phyloP scores from a whole-genome alignment of 805 yeast species.

The Zygosaccharomyces siamensis region DNA sequence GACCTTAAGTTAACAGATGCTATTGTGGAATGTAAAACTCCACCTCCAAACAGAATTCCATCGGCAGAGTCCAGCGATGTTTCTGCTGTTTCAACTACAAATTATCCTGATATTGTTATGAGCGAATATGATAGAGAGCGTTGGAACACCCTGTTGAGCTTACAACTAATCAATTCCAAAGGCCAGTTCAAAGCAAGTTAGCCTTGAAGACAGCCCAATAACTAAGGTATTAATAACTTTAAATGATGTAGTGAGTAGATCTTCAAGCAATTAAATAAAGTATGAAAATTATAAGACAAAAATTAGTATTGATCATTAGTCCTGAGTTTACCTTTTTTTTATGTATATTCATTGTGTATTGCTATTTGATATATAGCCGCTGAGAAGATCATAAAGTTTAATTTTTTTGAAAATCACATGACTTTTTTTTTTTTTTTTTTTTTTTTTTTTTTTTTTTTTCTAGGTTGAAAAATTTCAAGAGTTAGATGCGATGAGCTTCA shows the following conservation, averaged over 20 bases:
- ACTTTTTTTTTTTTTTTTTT: neutral
- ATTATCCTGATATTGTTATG: constrained; percentile 27
- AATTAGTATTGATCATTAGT: no score
- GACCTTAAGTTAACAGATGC: neutral
- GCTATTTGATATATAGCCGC: neutral
- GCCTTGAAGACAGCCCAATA: constrained; percentile 11
- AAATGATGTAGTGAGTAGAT: constrained; percentile 64
- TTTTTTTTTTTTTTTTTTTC: constrained; percentile 40
- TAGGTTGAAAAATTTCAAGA: constrained; percentile 20
- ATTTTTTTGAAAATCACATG: neutral
- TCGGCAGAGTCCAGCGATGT: constrained; percentile 8
- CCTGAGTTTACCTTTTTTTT: no score
- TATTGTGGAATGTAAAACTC: constrained; percentile 2
- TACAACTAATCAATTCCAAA: constrained; percentile 5
- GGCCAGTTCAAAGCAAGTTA: constrained; percentile 5
- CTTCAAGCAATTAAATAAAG: constrained; percentile 79
- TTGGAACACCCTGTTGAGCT: constrained; percentile 26
- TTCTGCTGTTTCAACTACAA: constrained; percentile 15
- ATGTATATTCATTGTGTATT: neutral
- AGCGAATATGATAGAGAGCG: constrained; percentile 37
- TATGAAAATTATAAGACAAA: constrained; percentile 81
- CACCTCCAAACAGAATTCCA: constrained; percentile 4
- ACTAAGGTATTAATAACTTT: constrained; percentile 33
- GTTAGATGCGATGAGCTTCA: constrained; percentile 14
- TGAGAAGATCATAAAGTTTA: neutral